These are phyloP conservation scores for Cryphonectria japonica DNA, from an alignment of 2,329 filamentous ascomycete species.

Conservation along the genomic window DNA sequence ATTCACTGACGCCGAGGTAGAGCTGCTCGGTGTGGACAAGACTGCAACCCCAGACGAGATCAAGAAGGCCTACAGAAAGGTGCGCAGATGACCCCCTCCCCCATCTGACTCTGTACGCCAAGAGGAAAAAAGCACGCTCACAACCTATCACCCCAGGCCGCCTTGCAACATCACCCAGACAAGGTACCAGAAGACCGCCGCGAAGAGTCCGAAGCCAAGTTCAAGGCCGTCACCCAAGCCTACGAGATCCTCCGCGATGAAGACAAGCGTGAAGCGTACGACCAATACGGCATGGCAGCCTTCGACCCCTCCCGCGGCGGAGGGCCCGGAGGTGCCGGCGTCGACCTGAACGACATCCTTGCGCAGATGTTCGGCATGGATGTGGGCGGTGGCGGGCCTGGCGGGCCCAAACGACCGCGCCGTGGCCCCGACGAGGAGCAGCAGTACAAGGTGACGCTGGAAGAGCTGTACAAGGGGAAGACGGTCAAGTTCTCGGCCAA, in stretches of 20 bases:
- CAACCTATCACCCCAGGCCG: constrained; percentile 60
- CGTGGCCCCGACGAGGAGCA: constrained; percentile 86
- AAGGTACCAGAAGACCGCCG: constrained; percentile 89
- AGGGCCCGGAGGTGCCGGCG: constrained; percentile 66
- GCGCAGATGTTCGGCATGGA: constrained; percentile 89
- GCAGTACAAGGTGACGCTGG: constrained; percentile 85
- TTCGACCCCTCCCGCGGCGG: constrained; percentile 76
- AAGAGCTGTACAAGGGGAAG: constrained; percentile 98
- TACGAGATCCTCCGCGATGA: constrained; percentile 99
- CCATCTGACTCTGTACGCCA: constrained; percentile 3
- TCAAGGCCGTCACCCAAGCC: constrained; percentile 90
- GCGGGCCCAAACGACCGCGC: constrained; percentile 53
- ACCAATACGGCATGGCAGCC: constrained; percentile 92
- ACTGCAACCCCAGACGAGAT: constrained; percentile 77
- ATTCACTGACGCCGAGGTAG: constrained; percentile 48
- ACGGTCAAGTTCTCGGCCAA: constrained; percentile 95
- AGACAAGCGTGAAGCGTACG: constrained; percentile 88
- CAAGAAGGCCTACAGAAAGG: constrained; percentile 96
- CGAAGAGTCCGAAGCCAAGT: constrained; percentile 83
- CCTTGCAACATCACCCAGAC: constrained; percentile 88
- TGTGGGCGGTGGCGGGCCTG: constrained; percentile 54
- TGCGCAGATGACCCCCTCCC: constrained; percentile 42
- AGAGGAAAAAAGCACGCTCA: constrained; percentile 27
- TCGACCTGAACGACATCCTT: constrained; percentile 90
- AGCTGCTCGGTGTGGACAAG: constrained; percentile 76